A percentile compares a stretch with the other conserved stretches of the same genome.
phyloP scores from a whole-genome alignment of 1,139 yeast genomes.

The Candida glucosophila region DNA sequence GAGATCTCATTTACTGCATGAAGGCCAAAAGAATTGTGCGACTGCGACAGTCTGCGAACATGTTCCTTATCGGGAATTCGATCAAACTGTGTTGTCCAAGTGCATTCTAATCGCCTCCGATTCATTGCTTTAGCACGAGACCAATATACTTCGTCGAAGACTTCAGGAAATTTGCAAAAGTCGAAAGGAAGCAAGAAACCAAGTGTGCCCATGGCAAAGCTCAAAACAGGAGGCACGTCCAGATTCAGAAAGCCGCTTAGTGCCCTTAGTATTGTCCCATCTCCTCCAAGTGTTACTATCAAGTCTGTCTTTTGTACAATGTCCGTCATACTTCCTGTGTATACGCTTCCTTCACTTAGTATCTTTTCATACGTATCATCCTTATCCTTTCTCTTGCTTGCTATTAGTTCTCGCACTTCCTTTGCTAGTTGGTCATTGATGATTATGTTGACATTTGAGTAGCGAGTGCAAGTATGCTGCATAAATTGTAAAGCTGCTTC shows the following conservation, averaged over 20 bases:
- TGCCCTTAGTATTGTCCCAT: conserved; percentile 83
- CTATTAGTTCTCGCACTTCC: conserved; percentile 32
- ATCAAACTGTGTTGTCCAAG: conserved; percentile 44
- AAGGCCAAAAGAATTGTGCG: conserved; percentile 8
- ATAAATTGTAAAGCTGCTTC: conserved; percentile 62
- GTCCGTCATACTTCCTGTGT: conserved; percentile 51
- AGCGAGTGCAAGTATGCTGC: conserved; percentile 41
- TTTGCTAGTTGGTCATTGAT: conserved; percentile 72
- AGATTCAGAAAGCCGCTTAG: conserved; percentile 56
- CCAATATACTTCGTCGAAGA: conserved; percentile 57
- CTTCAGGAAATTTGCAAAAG: conserved; percentile 49
- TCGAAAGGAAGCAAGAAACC: conserved; percentile 89
- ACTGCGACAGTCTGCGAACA: conserved; percentile 1
- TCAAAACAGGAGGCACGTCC: conserved; percentile 78
- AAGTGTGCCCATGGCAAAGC: conserved; percentile 84
- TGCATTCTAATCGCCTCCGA: conserved; percentile 72
- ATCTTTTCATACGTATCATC: conserved; percentile 2
- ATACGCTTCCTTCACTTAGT: conserved; percentile 10
- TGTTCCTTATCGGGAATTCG: too few relatives aligned
- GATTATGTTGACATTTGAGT: conserved; percentile 67
- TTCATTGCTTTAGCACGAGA: conserved; percentile 66
- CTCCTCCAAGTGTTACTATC: conserved; percentile 87
- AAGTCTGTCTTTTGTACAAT: conserved; percentile 58
- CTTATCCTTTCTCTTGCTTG: conserved; percentile 7
- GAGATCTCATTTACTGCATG: conserved; percentile 92